A percentile compares a stretch with the other conserved stretches of the same genome.
Evolutionary conservation across 169 alveolate genomes (phyloP).

Genomic region (Eimeria zaria): DNA sequence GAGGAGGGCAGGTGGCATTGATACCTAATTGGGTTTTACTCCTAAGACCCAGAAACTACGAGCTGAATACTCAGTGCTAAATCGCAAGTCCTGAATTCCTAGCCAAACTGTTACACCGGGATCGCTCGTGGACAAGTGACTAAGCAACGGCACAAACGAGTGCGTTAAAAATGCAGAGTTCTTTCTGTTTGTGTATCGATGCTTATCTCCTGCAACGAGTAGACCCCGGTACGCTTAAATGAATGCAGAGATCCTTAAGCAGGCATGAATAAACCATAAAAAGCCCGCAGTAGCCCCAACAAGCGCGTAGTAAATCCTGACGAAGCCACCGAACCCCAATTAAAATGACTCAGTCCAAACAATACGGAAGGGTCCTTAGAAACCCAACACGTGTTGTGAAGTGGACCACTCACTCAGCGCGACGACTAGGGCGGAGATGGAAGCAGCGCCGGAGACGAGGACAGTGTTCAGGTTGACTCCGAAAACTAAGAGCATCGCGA

Average conservation of each 20-base stretch:
- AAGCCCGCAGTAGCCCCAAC: not conserved
- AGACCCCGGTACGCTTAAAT: not conserved
- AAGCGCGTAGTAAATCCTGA: not conserved
- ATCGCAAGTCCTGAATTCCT: not conserved
- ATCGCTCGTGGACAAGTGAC: not conserved
- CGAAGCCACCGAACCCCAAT: not conserved
- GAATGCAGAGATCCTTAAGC: not conserved
- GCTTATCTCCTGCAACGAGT: not conserved
- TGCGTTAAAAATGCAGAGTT: not conserved
- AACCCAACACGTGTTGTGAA: not conserved
- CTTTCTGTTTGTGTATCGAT: not conserved
- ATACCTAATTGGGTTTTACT: not conserved
- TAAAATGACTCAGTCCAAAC: not conserved
- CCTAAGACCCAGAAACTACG: not conserved
- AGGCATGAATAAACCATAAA: not conserved
- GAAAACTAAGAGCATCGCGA: constrained; percentile 65
- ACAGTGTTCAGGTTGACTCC: constrained; percentile 81
- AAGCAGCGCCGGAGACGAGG: constrained; percentile 82
- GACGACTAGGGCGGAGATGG: constrained; percentile 72
- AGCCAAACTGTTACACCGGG: not conserved
- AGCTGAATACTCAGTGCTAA: not conserved
- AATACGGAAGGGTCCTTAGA: not conserved
- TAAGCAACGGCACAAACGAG: not conserved
- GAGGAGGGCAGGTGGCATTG: not conserved
- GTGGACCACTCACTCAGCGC: constrained; percentile 75